Evolutionary conservation across 257 asterid genomes (phyloP), one percentile per base, ranked within the genome.

Genomic region (Catharanthus roseus): DNA sequence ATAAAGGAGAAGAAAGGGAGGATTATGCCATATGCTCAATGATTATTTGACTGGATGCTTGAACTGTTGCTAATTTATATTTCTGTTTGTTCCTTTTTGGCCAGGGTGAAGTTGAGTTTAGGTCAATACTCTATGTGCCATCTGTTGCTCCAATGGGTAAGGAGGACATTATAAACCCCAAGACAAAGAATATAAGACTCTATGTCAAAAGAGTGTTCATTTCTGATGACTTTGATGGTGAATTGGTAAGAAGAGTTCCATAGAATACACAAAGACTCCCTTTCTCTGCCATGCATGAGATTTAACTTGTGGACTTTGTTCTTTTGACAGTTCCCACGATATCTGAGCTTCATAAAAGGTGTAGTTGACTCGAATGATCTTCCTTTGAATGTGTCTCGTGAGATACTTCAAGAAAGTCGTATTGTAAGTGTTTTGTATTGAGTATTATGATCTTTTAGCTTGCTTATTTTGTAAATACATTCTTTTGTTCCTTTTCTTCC

Each of bases 21-120:
- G 38, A 57, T 57, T 57, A 57, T 57, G 34, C 19, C n/a, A 28
- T 28, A 28, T 33, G 31, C 64, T 15, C 8, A 15, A 58, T 33
- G 21, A 8, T 18, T 10, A 31, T 29, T n/a, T 34, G 15, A 62
- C 21, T 34, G 28, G 29, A 62, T 62, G 29, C 12, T 23, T 36
- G 5, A 7, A 21, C 4, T 18, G 13, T 61, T 34, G 29, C 23
- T 45, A 45, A 45, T 34, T 19, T 34, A 19, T 38, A 1, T 6
- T 5, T 41, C 11, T 18, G 53, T 13, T 79, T 76, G 55, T 58
- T 86, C 62, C 58, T 68, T 58, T 77, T 71, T 39, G 65, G 62
- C 39, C 66, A 95, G 99, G 99, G 99, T 73, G 99, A 95, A 85
- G 99, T 95, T 62, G 99, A 95, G 86, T 95, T 95, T 79, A 86